Base-by-base conservation (phyloP, 129 eudicot species). In the Helianthus tuberosus region DNA sequence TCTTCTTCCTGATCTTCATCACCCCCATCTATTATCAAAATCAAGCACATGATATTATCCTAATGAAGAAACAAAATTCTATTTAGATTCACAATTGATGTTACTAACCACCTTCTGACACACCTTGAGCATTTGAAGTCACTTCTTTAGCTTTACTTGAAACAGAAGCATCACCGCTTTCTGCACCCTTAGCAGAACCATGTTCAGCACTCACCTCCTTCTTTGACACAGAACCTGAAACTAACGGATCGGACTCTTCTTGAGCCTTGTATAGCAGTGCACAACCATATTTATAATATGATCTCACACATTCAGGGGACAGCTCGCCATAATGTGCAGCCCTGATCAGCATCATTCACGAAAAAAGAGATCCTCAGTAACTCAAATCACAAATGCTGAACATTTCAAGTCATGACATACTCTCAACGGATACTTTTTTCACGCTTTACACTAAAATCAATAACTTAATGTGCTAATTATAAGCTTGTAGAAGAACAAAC, bases 211-310 rank as follows among this genome's bases (percentile, higher is more conserved):
- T 86, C 48, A 50, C 82, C 71, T 91, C 97, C 83, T 91, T 91
- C 79, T 91, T 91, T 2, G 96, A 88, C 74, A 88, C 74, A 68
- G 80, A 64, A 39, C 84, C 92, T 68, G 81, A 72, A 62, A 81
- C 96, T 62, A 89, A 74, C 8, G 88, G 84, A 77, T 88, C 97
- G 55, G 96, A 78, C 80, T 86, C 96, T 10, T 88, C 99, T 65
- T 95, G 99, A 72, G 97, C 99, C 82, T 95, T 95, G 86, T 95
- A 88, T 71, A 91, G 90, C 76, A 95, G 87, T 9, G 96, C 92
- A 74, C 91, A 81, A 17, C 99, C 97, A 70, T 85, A 95, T 77
- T 89, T 87, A 53, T 87, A 95, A 72, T 91, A 95, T 12, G 92
- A 80, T 58, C 79, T 67, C 39, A 95, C 85, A 65, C 99, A 95